Evolutionary conservation across 768 basidiomycete genomes (phyloP).

Genomic region (Daedalea quercina): DNA sequence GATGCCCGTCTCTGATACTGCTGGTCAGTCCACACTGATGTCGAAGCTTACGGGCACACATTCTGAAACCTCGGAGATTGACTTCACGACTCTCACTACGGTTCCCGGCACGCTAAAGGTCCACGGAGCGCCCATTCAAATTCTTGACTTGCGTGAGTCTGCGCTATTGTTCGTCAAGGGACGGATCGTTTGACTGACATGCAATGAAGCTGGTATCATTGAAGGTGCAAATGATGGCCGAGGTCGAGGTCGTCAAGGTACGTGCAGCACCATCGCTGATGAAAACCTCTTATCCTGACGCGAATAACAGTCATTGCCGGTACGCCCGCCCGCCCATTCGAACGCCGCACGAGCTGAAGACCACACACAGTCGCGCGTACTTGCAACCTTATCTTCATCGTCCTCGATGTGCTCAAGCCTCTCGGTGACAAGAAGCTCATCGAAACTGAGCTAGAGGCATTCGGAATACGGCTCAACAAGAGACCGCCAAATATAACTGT

Average conservation of each 20-base stretch:
- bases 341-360: conserved; percentile 4
- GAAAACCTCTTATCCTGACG: background rate
- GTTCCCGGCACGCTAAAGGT: conserved; percentile 93
- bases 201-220: conserved; percentile 79
- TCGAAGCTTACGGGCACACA: conserved; percentile 95
- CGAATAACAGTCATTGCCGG: conserved; percentile 61
- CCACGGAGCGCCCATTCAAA: conserved; percentile 94
- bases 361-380: conserved; percentile 78
- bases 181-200: conserved; percentile 15
- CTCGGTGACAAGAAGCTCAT: conserved; percentile 91
- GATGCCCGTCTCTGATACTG: conserved; percentile 6
- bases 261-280: conserved; percentile 20
- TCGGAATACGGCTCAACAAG: conserved; percentile 95
- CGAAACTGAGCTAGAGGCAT: conserved; percentile 93
- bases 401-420: conserved; percentile 97
- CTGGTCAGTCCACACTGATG: conserved; percentile 79
- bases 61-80: conserved; percentile 92
- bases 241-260: conserved; percentile 91
- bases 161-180: too few species aligned
- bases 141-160: conserved; percentile 78
- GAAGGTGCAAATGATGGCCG: conserved; percentile 96
- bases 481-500: conserved; percentile 82
- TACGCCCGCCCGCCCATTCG: conserved; percentile 27
- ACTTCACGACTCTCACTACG: conserved; percentile 94
- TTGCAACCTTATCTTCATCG: conserved; percentile 97